Conservation (phyloP, 2,329 filamentous ascomycete genomes). For the Metarhizium humberi region DNA sequence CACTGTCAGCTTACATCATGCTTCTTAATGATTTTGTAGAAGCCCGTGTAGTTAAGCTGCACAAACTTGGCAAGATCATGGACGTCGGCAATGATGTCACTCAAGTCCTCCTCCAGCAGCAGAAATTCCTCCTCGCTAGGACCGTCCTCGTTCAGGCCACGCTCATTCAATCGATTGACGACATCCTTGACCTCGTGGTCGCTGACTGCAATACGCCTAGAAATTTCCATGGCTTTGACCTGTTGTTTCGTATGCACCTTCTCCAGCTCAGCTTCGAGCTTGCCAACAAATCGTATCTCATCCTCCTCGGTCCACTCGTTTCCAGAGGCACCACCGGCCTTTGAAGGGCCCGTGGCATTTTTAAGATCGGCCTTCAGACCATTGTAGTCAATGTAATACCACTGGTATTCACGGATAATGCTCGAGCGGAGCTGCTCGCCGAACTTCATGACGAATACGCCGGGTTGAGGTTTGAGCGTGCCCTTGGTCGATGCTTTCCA, state of each 20-base stretch:
- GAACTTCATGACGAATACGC: slow-evolving; percentile 66
- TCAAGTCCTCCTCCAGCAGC: slow-evolving; percentile 86
- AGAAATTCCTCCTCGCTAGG: slow-evolving; percentile 89
- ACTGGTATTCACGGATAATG: slow-evolving; percentile 92
- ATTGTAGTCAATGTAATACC: slow-evolving; percentile 98
- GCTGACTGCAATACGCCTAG: slow-evolving; percentile 76
- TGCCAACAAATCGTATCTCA: slow-evolving; percentile 76
- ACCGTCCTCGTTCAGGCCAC: slow-evolving; percentile 44
- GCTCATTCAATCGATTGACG: slow-evolving; percentile 61
- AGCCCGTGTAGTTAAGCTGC: slow-evolving; percentile 96
- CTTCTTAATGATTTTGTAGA: slow-evolving; percentile 99
- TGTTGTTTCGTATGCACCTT: slow-evolving; percentile 98
- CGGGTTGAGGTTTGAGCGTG: slow-evolving; percentile 32
- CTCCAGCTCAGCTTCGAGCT: slow-evolving; percentile 86
- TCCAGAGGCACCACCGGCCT: slow-evolving; percentile 32
- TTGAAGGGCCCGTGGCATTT: slow-evolving; percentile 47
- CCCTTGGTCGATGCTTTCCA: slow-evolving; percentile 28
- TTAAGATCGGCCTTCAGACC: slow-evolving; percentile 83
- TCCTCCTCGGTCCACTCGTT: slow-evolving; percentile 83
- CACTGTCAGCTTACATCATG: slow-evolving; percentile 61
- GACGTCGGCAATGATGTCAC: slow-evolving; percentile 96
- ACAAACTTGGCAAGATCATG: slow-evolving; percentile 98
- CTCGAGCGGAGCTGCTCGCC: slow-evolving; percentile 94
- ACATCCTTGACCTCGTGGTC: slow-evolving; percentile 88
- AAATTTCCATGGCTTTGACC: slow-evolving; percentile 93